Conservation (phyloP, 1,139 yeast genomes). For the Geotrichum europaeum region DNA sequence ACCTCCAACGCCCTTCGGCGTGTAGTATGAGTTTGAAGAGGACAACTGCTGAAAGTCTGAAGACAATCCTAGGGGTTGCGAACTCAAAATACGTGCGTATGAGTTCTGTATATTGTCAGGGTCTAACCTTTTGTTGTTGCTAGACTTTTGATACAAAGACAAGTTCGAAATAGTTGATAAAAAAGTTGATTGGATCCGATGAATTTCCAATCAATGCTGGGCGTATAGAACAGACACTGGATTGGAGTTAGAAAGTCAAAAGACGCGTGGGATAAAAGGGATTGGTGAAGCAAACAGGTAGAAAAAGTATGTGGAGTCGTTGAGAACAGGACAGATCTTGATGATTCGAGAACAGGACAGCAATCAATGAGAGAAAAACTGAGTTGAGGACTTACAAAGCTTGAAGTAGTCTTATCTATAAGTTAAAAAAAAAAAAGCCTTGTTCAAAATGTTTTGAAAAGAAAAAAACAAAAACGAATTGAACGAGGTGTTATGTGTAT, state of each 20-base stretch:
- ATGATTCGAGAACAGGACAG: neutral
- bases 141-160: neutral
- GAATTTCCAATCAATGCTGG: neutral
- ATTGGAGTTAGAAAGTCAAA: neutral
- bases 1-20: slow-evolving; percentile 17
- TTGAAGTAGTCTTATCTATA: neutral
- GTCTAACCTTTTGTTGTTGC: neutral
- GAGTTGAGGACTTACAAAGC: neutral
- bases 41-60: slow-evolving; percentile 12
- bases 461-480: neutral
- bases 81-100: slow-evolving; percentile 4
- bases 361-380: neutral
- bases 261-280: neutral
- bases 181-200: neutral
- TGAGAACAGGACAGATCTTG: neutral
- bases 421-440: neutral
- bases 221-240: neutral
- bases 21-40: slow-evolving; percentile 3
- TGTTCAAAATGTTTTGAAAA: neutral
- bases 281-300: neutral
- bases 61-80: slow-evolving; percentile 16
- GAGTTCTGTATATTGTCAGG: slow-evolving; percentile 5
- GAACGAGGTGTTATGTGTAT: neutral
- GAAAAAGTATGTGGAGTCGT: neutral
- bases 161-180: slow-evolving; percentile 6